These are phyloP conservation scores for Kwoniella mangroviensis DNA, from an alignment of 768 basidiomycete species.

Conservation along the genomic window DNA sequence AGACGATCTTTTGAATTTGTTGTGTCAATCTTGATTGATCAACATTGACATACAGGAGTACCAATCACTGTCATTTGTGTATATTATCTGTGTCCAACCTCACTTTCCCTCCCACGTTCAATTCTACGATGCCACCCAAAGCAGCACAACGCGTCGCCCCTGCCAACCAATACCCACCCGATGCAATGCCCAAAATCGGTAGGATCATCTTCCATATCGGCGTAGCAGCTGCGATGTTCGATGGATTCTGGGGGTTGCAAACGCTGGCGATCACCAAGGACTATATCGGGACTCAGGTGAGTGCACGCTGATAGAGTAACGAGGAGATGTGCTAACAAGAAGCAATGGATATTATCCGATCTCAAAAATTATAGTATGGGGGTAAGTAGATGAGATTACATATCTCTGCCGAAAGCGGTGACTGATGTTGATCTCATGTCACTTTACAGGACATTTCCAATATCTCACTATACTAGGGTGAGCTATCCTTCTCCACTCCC, in stretches of 20 bases:
- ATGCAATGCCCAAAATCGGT: constrained; percentile 32
- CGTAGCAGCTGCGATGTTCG: constrained; percentile 44
- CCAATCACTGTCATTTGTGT: too few relatives aligned
- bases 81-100: too few relatives aligned
- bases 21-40: neutral
- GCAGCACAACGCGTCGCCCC: constrained; percentile 25
- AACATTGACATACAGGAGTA: too few relatives aligned
- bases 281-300: constrained; percentile 45
- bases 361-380: too few relatives aligned
- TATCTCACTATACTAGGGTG: constrained; percentile 81
- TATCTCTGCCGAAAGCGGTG: too few relatives aligned
- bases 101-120: neutral
- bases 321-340: too few relatives aligned
- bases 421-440: neutral
- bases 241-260: constrained; percentile 48
- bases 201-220: constrained; percentile 50
- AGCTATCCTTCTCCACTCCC: constrained; percentile 28
- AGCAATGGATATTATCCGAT: too few relatives aligned
- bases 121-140: neutral
- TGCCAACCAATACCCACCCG: constrained; percentile 17
- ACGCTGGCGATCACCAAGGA: constrained; percentile 30
- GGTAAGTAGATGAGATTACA: too few relatives aligned
- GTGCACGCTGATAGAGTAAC: neutral
- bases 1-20: neutral
- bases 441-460: constrained; percentile 65